Evolutionary conservation across 2,329 filamentous ascomycete genomes (phyloP).

Genomic region (Trichophyton equinum): DNA sequence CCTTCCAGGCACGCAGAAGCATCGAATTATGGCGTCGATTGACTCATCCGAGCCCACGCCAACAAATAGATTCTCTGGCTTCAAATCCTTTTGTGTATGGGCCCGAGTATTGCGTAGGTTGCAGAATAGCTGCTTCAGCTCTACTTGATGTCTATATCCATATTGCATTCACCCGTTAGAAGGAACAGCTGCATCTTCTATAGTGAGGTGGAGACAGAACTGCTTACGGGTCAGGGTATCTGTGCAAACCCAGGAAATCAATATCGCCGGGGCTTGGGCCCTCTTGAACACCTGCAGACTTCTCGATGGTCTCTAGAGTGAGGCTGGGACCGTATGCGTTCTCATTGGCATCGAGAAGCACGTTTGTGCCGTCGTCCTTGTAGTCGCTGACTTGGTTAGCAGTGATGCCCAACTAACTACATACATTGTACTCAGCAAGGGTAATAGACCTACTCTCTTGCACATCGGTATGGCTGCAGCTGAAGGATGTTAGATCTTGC

Average conservation of each 20-base stretch:
- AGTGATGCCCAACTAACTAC: conserved; percentile 19
- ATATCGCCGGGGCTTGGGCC: conserved; percentile 39
- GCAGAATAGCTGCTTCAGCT: conserved; percentile 79
- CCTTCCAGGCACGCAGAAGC: conserved; percentile 75
- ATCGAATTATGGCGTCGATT: conserved; percentile 84
- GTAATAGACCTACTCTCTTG: conserved; percentile 53
- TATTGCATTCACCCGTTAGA: not conserved
- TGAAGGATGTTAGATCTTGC: conserved; percentile 65
- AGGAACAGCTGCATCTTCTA: not conserved
- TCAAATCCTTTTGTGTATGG: conserved; percentile 61
- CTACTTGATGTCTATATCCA: conserved; percentile 55
- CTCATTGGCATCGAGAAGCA: conserved; percentile 95
- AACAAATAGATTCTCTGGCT: conserved; percentile 77
- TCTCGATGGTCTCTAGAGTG: conserved; percentile 39
- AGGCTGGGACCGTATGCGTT: conserved; percentile 87
- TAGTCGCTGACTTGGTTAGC: conserved; percentile 58
- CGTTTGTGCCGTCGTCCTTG: conserved; percentile 93
- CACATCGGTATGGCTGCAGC: conserved; percentile 67
- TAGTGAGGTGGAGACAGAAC: conserved; percentile 5
- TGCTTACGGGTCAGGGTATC: conserved; percentile 73
- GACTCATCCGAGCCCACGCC: conserved; percentile 95
- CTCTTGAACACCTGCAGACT: conserved; percentile 33
- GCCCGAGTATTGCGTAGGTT: conserved; percentile 67
- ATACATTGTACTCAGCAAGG: not conserved
- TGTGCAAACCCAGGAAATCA: conserved; percentile 71